phyloP scores from a whole-genome alignment of 257 asterid genomes.

The Jacaranda copaia region DNA sequence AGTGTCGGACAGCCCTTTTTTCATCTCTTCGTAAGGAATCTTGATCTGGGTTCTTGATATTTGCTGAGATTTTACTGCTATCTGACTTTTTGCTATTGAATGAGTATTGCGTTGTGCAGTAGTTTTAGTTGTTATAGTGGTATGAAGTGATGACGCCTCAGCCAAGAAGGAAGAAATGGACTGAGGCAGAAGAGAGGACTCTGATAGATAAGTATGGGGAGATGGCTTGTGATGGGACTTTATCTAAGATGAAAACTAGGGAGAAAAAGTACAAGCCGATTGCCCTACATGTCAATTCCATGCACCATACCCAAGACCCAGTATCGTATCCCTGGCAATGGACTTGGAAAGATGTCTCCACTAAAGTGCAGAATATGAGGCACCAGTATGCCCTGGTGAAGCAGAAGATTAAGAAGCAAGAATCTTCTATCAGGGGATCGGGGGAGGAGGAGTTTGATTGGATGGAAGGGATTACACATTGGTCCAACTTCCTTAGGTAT shows the following conservation, averaged over 20 bases:
- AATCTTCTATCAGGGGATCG: slow-evolving; percentile 53
- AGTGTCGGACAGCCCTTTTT: slow-evolving; percentile 9
- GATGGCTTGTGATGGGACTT: slow-evolving; percentile 77
- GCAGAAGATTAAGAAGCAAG: slow-evolving; percentile 90
- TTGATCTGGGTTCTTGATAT: slow-evolving; percentile 37
- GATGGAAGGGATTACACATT: slow-evolving; percentile 85
- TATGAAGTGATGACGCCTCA: slow-evolving; percentile 72
- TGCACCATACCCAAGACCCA: slow-evolving; percentile 77
- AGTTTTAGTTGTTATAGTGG: slow-evolving; percentile 35
- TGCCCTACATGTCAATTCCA: slow-evolving; percentile 77
- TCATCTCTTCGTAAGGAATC: slow-evolving; percentile 32
- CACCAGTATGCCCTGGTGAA: slow-evolving; percentile 95
- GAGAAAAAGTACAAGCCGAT: slow-evolving; percentile 91
- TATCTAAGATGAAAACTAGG: slow-evolving; percentile 89
- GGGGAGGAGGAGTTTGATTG: slow-evolving; percentile 91
- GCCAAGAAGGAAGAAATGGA: slow-evolving; percentile 98
- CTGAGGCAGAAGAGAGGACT: slow-evolving; percentile 96
- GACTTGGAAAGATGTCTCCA: slow-evolving; percentile 97
- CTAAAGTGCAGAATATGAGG: slow-evolving; percentile 98
- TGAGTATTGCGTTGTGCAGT: slow-evolving; percentile 32
- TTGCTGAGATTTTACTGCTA: not conserved
- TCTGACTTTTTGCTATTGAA: slow-evolving; percentile 27
- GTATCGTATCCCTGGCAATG: slow-evolving; percentile 87
- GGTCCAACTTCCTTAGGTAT: slow-evolving; percentile 92
- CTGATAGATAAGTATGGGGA: slow-evolving; percentile 87